Evolutionary conservation across 306 rosid species (phyloP), one percentile per base, ranked within the genome.

Genomic region (Argentina anserina): DNA sequence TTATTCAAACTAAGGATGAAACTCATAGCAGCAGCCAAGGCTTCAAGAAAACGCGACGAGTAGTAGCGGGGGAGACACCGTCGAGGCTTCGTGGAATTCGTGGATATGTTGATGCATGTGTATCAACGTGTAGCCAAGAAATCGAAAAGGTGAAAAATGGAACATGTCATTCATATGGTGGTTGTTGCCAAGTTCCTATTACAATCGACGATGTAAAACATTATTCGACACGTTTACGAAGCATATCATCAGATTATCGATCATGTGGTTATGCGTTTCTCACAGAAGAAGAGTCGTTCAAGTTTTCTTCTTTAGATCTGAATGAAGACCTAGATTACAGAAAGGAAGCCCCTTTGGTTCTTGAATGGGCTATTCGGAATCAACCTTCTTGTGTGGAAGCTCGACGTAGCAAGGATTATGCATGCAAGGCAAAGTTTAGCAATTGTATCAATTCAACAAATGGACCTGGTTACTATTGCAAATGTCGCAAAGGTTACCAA

Each of bases 341-440:
- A 64, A 6, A 7, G 20, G 52, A 11, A 1, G 21, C 61, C 9
- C 78, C 84, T 11, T 7, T 79, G 49, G 79, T 75, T 20, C 25
- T 80, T 11, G 78, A 80, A 37, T 84, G 82, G 87, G 75, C 76
- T 3, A 61, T 84, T 23, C 76, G 78, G 9, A 66, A 61, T 18
- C 37, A 58, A 47, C 46, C 28, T 49, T 61, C 61, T 0, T 84
- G 84, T 36, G 6, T 4, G 74, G 23, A 58, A 17, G 81, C 71
- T 29, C 42, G 39, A 6, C 34, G 64, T 25, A 40, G 71, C 0
- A 52, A 7, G 1, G 13, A 56, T 7, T 80, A 73, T 62, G 71
- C 73, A 1, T 84, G 87, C 12, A 47, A 8, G n/a, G 82, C 81
- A 15, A 15, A 3, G 1, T 0, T 80, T 1, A 80, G 84, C n/a